Evolutionary conservation across 371 early-diverging fungal species (phyloP).

Genomic region (Capniomyces stellatus): DNA sequence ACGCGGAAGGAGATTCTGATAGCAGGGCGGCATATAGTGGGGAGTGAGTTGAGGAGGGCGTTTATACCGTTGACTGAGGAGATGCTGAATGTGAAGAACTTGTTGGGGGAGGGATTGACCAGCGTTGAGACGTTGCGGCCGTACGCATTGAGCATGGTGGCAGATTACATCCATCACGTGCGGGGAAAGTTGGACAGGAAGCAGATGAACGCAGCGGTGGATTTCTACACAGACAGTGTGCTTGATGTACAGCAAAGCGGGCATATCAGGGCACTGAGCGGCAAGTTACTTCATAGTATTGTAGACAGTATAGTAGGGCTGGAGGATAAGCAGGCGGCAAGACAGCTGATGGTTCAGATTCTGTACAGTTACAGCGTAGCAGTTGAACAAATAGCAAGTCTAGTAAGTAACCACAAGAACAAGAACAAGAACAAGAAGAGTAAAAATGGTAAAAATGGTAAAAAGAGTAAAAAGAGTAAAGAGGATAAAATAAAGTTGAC

Average conservation of each 20-base stretch:
- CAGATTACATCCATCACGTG: slow-evolving; percentile 89
- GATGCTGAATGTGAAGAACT: slow-evolving; percentile 73
- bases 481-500: neutral
- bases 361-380: slow-evolving; percentile 50
- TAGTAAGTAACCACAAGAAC: neutral
- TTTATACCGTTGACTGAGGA: slow-evolving; percentile 78
- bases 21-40: slow-evolving; percentile 85
- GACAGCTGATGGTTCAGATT: slow-evolving; percentile 64
- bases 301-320: slow-evolving; percentile 69
- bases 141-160: slow-evolving; percentile 81
- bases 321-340: slow-evolving; percentile 40
- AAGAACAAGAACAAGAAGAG: neutral
- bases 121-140: slow-evolving; percentile 80
- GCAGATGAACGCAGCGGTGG: slow-evolving; percentile 64
- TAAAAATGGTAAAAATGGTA: neutral
- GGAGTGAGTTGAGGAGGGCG: slow-evolving; percentile 68
- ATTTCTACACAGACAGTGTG: slow-evolving; percentile 74
- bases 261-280: slow-evolving; percentile 90
- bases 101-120: slow-evolving; percentile 85
- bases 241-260: slow-evolving; percentile 75
- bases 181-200: slow-evolving; percentile 57
- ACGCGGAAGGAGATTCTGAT: slow-evolving; percentile 91
- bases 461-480: neutral
- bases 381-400: neutral
- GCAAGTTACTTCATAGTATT: slow-evolving; percentile 76